Conservation (phyloP, 208 protist genomes). For the Acanthamoeba castellanii region DNA sequence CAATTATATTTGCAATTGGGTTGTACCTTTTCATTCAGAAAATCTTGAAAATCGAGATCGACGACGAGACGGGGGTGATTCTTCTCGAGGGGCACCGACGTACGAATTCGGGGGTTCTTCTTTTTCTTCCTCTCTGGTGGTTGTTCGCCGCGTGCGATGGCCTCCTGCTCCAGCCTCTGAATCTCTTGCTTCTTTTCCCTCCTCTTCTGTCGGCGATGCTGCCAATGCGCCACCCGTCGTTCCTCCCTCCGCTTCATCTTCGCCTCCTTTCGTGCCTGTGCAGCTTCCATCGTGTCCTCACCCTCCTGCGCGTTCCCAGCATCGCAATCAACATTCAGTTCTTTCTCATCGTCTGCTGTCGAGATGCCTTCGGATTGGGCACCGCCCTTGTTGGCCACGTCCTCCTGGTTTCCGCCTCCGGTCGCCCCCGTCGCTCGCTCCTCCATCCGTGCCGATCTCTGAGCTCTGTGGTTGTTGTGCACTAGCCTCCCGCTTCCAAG, state of each 20-base stretch:
- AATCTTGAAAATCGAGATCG: slow-evolving; percentile 63
- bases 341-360: slow-evolving; percentile 9
- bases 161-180: background rate
- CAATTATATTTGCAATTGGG: background rate
- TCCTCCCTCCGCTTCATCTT: slow-evolving; percentile 14
- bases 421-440: background rate
- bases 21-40: slow-evolving; percentile 27
- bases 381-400: background rate
- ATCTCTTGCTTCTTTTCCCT: background rate
- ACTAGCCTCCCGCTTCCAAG: too few species aligned
- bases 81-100: slow-evolving; percentile 33
- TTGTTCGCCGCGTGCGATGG: background rate
- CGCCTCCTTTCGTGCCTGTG: background rate
- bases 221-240: background rate
- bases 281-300: background rate
- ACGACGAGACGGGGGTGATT: slow-evolving; percentile 46
- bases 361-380: background rate
- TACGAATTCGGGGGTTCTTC: slow-evolving; percentile 29
- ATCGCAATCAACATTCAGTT: background rate
- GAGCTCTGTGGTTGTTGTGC: background rate
- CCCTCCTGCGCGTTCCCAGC: background rate
- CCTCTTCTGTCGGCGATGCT: slow-evolving; percentile 18
- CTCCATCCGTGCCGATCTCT: background rate
- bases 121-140: slow-evolving; percentile 20
- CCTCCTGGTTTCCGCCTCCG: background rate